Percentiles rank a stretch among this genome's conserved stretches.
Conservation (phyloP, 2,329 filamentous ascomycete species). For the Sporothrix brasiliensis region DNA sequence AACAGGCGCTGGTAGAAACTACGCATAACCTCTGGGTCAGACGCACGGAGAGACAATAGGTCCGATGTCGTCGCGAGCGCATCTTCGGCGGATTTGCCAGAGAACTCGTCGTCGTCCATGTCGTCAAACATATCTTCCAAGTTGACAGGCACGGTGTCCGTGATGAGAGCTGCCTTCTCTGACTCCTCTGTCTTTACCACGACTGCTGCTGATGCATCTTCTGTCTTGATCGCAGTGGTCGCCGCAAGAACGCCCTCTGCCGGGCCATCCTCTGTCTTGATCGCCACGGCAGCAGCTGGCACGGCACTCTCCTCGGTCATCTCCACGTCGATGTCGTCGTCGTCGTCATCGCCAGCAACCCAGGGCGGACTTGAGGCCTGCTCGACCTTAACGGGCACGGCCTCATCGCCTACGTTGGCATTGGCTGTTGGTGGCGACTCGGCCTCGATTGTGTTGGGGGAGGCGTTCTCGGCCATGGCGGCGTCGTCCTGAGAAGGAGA, state of each 20-base stretch:
- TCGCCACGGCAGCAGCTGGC: constrained; percentile 6
- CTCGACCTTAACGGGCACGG: constrained; percentile 30
- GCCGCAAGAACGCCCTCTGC: constrained; percentile 13
- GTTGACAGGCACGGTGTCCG: constrained; percentile 52
- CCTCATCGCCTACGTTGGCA: constrained; percentile 36
- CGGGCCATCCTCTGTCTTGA: constrained; percentile 18
- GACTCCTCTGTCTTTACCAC: constrained; percentile 25
- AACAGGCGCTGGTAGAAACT: constrained; percentile 96
- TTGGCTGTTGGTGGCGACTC: not conserved
- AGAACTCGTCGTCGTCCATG: constrained; percentile 59
- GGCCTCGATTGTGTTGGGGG: not conserved
- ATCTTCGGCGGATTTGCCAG: constrained; percentile 41
- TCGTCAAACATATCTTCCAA: constrained; percentile 64
- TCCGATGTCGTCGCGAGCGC: constrained; percentile 1
- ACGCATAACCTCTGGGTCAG: constrained; percentile 79
- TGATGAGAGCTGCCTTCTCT: constrained; percentile 24
- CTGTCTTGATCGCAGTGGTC: not conserved
- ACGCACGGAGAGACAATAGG: constrained; percentile 50
- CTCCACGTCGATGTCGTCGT: constrained; percentile 45
- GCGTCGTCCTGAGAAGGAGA: constrained; percentile 37
- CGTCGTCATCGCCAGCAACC: constrained; percentile 31
- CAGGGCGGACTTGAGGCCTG: constrained; percentile 27
- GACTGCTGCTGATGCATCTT: not conserved
- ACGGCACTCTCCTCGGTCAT: constrained; percentile 37
- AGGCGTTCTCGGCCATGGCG: constrained; percentile 37